Conservation (phyloP, 345 rosid genomes). For the Isatis tinctoria region DNA sequence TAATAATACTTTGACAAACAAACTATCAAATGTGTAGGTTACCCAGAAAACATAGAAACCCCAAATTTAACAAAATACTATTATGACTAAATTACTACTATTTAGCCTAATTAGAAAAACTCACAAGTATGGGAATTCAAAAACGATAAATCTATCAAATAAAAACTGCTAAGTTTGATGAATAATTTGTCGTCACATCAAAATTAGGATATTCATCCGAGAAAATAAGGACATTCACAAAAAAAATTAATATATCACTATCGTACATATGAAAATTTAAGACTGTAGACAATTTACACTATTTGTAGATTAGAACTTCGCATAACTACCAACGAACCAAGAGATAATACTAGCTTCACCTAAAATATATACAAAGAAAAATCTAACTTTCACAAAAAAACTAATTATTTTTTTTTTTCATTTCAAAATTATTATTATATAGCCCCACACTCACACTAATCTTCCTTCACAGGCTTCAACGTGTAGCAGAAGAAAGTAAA, state of each 20-base stretch:
- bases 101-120: neutral
- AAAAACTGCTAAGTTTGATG: neutral
- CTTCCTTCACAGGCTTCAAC: constrained; percentile 10
- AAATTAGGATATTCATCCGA: neutral
- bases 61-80: neutral
- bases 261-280: neutral
- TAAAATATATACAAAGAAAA: neutral
- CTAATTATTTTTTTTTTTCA: neutral
- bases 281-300: neutral
- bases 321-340: constrained; percentile 8
- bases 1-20: neutral
- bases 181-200: neutral
- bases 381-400: neutral
- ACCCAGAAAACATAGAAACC: too few species aligned
- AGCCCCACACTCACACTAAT: constrained; percentile 22
- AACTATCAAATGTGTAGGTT: neutral
- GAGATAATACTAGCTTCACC: neutral
- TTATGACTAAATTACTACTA: neutral
- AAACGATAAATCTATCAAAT: neutral
- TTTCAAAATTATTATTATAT: constrained; percentile 7
- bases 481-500: neutral
- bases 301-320: neutral
- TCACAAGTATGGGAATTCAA: neutral
- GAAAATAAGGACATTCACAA: neutral
- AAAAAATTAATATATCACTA: neutral